These are phyloP conservation scores for Mycena rebaudengoi DNA, from an alignment of 768 basidiomycete genomes.

Conservation along the genomic window DNA sequence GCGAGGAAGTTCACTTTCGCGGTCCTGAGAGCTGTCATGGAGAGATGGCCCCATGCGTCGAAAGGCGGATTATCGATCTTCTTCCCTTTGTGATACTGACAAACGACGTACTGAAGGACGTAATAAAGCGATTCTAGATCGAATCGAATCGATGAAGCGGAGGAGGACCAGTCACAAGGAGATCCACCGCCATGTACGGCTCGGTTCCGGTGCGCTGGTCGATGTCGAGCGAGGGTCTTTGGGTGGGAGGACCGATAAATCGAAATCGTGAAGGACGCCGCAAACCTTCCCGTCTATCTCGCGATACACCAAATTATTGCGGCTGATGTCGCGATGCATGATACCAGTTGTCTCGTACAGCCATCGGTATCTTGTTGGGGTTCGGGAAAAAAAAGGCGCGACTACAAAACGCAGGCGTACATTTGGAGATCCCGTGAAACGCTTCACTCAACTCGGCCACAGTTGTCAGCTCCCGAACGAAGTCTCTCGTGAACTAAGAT, in stretches of 20 bases:
- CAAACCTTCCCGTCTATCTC: neutral
- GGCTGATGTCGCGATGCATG: neutral
- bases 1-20: neutral
- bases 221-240: neutral
- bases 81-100: too few species aligned
- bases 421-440: neutral
- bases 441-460: constrained; percentile 1
- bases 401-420: neutral
- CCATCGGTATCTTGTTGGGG: neutral
- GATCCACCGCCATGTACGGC: too few species aligned
- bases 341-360: neutral
- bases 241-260: neutral
- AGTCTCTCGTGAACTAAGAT: neutral
- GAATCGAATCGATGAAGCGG: too few species aligned
- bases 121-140: too few species aligned
- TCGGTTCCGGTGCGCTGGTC: too few species aligned
- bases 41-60: too few species aligned
- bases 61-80: too few species aligned
- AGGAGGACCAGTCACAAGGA: too few species aligned
- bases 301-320: neutral
- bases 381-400: neutral
- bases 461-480: constrained; percentile 28
- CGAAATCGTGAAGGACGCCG: neutral
- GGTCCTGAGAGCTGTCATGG: neutral
- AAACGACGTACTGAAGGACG: too few species aligned